Conservation (phyloP, 345 rosid species). For the Brassica rapa region DNA sequence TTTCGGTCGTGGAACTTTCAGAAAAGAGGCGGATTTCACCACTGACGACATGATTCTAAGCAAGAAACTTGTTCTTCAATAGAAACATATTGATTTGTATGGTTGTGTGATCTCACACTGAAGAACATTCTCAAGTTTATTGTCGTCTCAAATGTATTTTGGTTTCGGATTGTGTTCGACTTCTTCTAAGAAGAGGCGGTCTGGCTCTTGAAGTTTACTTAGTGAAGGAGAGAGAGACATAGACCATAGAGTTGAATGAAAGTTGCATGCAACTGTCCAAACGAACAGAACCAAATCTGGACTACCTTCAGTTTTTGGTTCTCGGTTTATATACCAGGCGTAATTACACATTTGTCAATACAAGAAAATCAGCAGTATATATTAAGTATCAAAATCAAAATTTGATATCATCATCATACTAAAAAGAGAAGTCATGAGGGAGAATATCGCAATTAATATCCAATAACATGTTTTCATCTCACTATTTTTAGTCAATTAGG, state of each 20-base stretch:
- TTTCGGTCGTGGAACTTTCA: slow-evolving; percentile 82
- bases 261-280: neutral
- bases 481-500: too few relatives aligned
- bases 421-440: neutral
- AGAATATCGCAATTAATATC: neutral
- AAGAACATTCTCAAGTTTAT: neutral
- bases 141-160: neutral
- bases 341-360: neutral
- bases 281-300: neutral
- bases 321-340: neutral
- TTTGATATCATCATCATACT: neutral
- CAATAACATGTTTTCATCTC: neutral
- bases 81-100: slow-evolving; percentile 26
- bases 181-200: neutral
- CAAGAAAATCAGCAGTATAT: neutral
- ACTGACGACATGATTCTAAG: slow-evolving; percentile 89
- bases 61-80: slow-evolving; percentile 58
- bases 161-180: neutral
- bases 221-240: neutral
- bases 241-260: neutral
- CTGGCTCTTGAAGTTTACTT: neutral
- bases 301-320: neutral
- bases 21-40: slow-evolving; percentile 91
- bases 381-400: neutral
- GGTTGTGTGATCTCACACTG: neutral